A percentile compares a stretch with the other conserved stretches of the same genome.
phyloP scores from a whole-genome alignment of 441 rosid genomes.

The Croton laevigatus region DNA sequence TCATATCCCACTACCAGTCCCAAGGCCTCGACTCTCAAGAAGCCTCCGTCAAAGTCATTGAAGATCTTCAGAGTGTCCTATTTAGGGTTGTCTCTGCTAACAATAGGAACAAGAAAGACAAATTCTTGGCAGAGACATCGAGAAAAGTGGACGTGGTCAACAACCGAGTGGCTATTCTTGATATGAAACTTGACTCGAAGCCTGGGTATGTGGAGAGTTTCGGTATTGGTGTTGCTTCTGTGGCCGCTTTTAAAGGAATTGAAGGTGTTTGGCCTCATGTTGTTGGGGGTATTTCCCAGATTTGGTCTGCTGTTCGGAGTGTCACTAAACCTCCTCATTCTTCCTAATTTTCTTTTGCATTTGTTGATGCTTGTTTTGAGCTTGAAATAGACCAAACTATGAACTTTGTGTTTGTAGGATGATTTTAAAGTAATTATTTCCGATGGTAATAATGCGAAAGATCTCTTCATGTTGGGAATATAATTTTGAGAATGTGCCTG shows the following conservation, averaged over 20 bases:
- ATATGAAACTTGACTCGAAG: constrained; percentile 80
- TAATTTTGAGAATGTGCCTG: no score
- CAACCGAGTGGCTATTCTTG: constrained; percentile 60
- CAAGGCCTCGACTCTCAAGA: constrained; percentile 68
- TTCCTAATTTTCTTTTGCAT: neutral
- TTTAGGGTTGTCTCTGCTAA: constrained; percentile 48
- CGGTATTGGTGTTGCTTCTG: constrained; percentile 67
- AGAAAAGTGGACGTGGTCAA: constrained; percentile 60
- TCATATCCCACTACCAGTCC: constrained; percentile 70
- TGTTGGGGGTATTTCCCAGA: constrained; percentile 47
- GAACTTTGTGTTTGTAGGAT: neutral
- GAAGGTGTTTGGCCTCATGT: constrained; percentile 54
- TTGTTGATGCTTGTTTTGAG: neutral
- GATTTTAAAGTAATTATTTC: neutral
- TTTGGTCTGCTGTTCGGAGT: constrained; percentile 64
- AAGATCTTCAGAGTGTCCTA: constrained; percentile 77
- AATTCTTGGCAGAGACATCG: constrained; percentile 38
- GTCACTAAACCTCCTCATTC: constrained; percentile 48
- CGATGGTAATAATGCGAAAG: neutral
- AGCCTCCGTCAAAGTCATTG: constrained; percentile 82
- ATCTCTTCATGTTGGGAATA: neutral
- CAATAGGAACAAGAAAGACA: constrained; percentile 45
- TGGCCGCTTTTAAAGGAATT: constrained; percentile 63
- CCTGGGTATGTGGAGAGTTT: constrained; percentile 69
- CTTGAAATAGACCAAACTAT: neutral